phyloP scores from a whole-genome alignment of 2,329 filamentous ascomycete genomes.

The Sporothrix luriei region DNA sequence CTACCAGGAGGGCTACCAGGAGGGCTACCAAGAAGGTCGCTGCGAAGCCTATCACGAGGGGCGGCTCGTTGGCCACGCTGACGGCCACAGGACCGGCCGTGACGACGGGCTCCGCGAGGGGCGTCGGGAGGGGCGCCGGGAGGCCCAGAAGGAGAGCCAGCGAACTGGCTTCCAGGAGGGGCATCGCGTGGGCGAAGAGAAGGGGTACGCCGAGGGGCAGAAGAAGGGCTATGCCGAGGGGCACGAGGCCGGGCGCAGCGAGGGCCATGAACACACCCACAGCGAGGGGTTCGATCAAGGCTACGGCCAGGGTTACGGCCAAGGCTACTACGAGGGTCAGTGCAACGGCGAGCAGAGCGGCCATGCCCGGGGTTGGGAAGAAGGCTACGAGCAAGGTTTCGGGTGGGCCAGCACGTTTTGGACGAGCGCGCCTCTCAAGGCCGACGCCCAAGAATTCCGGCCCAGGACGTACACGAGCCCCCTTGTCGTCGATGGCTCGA shows the following conservation, averaged over 20 bases:
- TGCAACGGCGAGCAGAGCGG: background rate
- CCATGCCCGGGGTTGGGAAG: background rate
- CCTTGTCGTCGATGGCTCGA: background rate
- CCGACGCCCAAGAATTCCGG: background rate
- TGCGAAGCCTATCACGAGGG: background rate
- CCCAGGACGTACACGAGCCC: background rate
- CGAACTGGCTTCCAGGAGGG: too few relatives aligned
- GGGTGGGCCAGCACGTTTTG: background rate
- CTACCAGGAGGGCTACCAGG: constrained; percentile 6
- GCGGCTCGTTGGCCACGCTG: background rate
- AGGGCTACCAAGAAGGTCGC: background rate
- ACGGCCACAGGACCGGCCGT: too few relatives aligned
- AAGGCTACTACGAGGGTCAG: background rate
- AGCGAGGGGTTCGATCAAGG: background rate
- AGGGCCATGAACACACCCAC: background rate
- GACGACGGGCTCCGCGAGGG: too few relatives aligned
- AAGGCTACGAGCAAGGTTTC: background rate
- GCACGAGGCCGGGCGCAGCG: background rate
- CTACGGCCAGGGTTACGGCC: background rate
- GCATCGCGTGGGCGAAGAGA: too few relatives aligned
- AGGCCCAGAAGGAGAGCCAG: too few relatives aligned
- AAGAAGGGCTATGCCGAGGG: background rate
- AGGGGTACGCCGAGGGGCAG: background rate
- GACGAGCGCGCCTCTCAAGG: background rate
- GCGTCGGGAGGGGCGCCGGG: too few relatives aligned